Base-by-base conservation (phyloP, 176 grass and related monocot species). In the Dactylis glomerata region DNA sequence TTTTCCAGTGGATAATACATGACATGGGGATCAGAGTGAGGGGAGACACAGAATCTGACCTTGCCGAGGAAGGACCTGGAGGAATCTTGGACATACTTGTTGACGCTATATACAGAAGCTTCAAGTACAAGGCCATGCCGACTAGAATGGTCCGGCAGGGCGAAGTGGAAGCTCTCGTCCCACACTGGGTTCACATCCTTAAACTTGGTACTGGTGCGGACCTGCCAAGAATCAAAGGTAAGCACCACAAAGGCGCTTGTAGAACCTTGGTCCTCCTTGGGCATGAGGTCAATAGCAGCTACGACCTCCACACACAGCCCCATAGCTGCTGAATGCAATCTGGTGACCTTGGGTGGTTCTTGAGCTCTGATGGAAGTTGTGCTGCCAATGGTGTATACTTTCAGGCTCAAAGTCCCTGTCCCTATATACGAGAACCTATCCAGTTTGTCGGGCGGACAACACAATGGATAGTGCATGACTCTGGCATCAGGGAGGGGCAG, bases 251-350 rank as follows among this genome's bases (percentile, higher is more conserved):
- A 94, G 19, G 95, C 78, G 19, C 87, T 94, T 22, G 95, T 79
- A 63, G 88, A 94, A 80, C 92, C 95, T 19, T 92, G 83, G 70
- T 90, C 90, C 47, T 97, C 95, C 79, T 94, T 94, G 27, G 92
- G 92, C 92, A 97, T 97, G n/a, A 97, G 86, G 81, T 94, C 95
- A 78, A 92, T 90, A 20, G 95, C 95, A 86, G 88, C 88, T 52
- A 31, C 54, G 16, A 94, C 87, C 83, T 97, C 89, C n/a, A 97
- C 90, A 4, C 34, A 36, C 34, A 36, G 34, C 34, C 34, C 5
- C 34, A 5, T 36, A 2, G 34, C 34, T 5, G 34, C 34, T 36
- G 34, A 36, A 2, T 36, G 2, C 34, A 36, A 36, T 2, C 34
- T 36, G n/a, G n/a, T n/a, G n/a, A n/a, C n/a, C n/a, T n/a, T n/a